Conservation (phyloP, 2,329 filamentous ascomycete species). For the Xylariaceae sp. region DNA sequence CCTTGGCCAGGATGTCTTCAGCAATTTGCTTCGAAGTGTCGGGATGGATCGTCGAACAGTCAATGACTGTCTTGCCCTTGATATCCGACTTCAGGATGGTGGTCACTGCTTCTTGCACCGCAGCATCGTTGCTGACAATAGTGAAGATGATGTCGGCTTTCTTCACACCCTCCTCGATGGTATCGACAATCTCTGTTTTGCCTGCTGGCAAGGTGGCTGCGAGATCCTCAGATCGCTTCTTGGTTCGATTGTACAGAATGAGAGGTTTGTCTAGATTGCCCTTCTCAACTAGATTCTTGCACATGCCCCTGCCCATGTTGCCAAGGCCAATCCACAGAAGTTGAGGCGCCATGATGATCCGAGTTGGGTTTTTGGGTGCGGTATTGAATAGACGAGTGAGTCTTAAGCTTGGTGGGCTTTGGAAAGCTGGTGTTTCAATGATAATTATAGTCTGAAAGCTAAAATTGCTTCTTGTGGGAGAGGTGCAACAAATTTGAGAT, state of each 20-base stretch:
- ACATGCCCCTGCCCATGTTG: slow-evolving; percentile 87
- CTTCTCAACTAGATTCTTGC: slow-evolving; percentile 78
- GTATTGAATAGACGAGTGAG: no score
- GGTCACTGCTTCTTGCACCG: slow-evolving; percentile 62
- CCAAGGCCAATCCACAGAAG: slow-evolving; percentile 80
- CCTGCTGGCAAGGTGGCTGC: slow-evolving; percentile 56
- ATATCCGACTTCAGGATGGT: slow-evolving; percentile 55
- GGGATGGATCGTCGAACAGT: slow-evolving; percentile 86
- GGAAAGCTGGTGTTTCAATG: no score
- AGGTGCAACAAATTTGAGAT: no score
- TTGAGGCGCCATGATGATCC: slow-evolving; percentile 51
- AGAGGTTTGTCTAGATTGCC: slow-evolving; percentile 68
- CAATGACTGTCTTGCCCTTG: slow-evolving; percentile 74
- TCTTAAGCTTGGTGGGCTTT: no score
- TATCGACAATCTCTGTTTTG: slow-evolving; percentile 62
- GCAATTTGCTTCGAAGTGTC: slow-evolving; percentile 70
- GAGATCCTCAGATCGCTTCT: slow-evolving; percentile 62
- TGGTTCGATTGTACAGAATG: slow-evolving; percentile 77
- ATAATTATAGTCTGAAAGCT: no score
- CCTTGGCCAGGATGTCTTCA: slow-evolving; percentile 53
- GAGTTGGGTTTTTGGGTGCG: background rate
- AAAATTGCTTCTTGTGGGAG: no score
- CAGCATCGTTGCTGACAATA: slow-evolving; percentile 75
- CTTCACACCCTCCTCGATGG: slow-evolving; percentile 63
- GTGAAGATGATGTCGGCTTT: slow-evolving; percentile 77